Evolutionary conservation across 495 filamentous ascomycete genomes (phyloP).

Genomic region (Podospora pseudopauciseta): DNA sequence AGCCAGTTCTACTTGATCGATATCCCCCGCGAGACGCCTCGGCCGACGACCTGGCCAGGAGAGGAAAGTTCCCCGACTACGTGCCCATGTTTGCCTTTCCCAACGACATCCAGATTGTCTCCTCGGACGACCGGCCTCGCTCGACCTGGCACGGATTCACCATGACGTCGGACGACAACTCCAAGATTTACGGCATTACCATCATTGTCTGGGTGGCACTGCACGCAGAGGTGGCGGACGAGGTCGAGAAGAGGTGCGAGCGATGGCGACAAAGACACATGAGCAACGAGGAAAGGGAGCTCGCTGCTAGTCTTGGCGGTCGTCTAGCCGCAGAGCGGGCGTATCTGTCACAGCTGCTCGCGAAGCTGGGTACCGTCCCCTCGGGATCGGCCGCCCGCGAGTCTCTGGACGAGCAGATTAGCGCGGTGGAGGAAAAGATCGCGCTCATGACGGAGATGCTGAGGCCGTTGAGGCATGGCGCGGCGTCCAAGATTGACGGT

Average conservation of each 20-base stretch:
- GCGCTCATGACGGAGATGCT: conserved; percentile 92
- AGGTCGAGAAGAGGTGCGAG: conserved; percentile 88
- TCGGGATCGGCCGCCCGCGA: conserved; percentile 82
- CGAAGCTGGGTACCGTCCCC: conserved; percentile 70
- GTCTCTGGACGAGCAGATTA: conserved; percentile 85
- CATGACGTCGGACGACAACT: conserved; percentile 91
- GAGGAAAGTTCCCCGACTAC: conserved; percentile 91
- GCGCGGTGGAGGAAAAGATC: conserved; percentile 95
- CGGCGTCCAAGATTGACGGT: conserved; percentile 95
- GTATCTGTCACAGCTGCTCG: conserved; percentile 80
- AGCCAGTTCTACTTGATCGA: conserved; percentile 88
- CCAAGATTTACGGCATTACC: conserved; percentile 86
- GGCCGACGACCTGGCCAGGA: conserved; percentile 71
- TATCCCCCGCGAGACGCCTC: conserved; percentile 80
- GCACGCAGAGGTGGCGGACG: conserved; percentile 73
- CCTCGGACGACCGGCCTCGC: conserved; percentile 85
- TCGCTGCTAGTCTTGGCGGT: conserved; percentile 89
- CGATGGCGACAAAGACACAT: conserved; percentile 93
- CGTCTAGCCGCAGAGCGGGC: conserved; percentile 85
- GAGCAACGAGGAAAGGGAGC: conserved; percentile 90
- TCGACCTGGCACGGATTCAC: conserved; percentile 98
- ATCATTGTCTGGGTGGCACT: conserved; percentile 91
- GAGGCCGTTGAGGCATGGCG: conserved; percentile 86
- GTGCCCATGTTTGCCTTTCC: conserved; percentile 99
- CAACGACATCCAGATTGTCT: conserved; percentile 95